Percentiles rank a stretch among this genome's conserved stretches.
These are phyloP conservation scores for Neurospora discreta DNA, from an alignment of 495 filamentous ascomycete species.

Conservation along the genomic window DNA sequence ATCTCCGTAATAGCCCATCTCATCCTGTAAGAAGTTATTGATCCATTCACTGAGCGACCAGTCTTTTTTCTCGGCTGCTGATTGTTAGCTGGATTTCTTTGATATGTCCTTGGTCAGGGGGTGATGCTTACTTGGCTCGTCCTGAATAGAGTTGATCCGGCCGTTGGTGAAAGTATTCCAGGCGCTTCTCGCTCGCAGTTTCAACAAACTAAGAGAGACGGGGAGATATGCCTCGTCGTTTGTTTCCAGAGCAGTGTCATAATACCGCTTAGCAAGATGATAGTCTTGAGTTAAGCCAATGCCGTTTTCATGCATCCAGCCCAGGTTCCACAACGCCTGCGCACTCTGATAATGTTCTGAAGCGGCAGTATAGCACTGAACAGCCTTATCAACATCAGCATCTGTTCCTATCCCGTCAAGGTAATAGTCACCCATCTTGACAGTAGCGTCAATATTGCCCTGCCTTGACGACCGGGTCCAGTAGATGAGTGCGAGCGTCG, in stretches of 20 bases:
- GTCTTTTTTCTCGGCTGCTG: constrained; percentile 50
- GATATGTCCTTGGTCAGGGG: neutral
- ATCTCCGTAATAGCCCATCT: constrained; percentile 50
- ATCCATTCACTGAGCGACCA: constrained; percentile 79
- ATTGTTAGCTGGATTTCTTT: constrained; percentile 5
- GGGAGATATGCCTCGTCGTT: constrained; percentile 93
- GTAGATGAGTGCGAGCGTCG: constrained; percentile 74
- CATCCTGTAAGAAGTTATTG: constrained; percentile 67
- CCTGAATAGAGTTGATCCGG: constrained; percentile 77
- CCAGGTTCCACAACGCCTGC: constrained; percentile 93
- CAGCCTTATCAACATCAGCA: constrained; percentile 74
- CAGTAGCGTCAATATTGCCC: constrained; percentile 80
- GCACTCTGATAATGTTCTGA: constrained; percentile 85
- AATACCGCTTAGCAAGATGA: constrained; percentile 92
- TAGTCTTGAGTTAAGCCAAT: constrained; percentile 90
- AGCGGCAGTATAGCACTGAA: constrained; percentile 81
- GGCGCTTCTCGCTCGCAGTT: constrained; percentile 70
- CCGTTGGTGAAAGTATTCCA: constrained; percentile 93
- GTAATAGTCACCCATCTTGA: constrained; percentile 99
- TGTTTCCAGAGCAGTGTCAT: constrained; percentile 82
- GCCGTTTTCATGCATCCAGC: constrained; percentile 99
- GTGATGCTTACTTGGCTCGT: constrained; percentile 64
- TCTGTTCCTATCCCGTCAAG: constrained; percentile 65
- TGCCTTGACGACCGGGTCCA: constrained; percentile 96
- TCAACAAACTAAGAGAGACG: constrained; percentile 77